Percentiles rank a stretch among this genome's conserved stretches.
Conservation (phyloP, 2,329 filamentous ascomycete genomes). For the Blastomyces silverae region DNA sequence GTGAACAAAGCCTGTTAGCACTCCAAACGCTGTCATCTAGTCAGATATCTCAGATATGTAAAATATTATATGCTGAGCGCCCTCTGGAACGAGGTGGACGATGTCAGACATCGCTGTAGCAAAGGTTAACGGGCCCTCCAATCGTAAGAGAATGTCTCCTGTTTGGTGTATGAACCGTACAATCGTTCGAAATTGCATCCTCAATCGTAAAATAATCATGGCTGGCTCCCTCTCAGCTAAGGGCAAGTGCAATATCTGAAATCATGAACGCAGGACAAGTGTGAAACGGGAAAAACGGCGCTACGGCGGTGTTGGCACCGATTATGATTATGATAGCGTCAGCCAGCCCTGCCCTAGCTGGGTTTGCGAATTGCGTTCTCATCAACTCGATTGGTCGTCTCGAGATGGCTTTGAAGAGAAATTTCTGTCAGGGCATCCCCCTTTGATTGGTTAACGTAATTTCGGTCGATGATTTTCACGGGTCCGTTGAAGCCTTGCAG, state of each 20-base stretch:
- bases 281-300: not conserved
- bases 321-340: not conserved
- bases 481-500: not conserved
- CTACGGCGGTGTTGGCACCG: not conserved
- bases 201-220: not conserved
- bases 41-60: not conserved
- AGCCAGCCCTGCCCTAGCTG: not conserved
- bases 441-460: conserved; percentile 2
- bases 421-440: not conserved
- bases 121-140: not conserved
- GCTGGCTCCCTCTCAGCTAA: not conserved
- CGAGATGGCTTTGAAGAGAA: not conserved
- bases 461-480: not conserved
- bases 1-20: not conserved
- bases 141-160: not conserved
- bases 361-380: not conserved
- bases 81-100: not conserved
- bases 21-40: not conserved
- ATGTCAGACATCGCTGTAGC: not conserved
- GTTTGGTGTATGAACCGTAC: not conserved
- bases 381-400: conserved; percentile 6
- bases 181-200: not conserved
- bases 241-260: not conserved
- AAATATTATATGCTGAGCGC: not conserved
- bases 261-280: not conserved